phyloP scores from a whole-genome alignment of 306 rosid species.

The Dryas drummondii region DNA sequence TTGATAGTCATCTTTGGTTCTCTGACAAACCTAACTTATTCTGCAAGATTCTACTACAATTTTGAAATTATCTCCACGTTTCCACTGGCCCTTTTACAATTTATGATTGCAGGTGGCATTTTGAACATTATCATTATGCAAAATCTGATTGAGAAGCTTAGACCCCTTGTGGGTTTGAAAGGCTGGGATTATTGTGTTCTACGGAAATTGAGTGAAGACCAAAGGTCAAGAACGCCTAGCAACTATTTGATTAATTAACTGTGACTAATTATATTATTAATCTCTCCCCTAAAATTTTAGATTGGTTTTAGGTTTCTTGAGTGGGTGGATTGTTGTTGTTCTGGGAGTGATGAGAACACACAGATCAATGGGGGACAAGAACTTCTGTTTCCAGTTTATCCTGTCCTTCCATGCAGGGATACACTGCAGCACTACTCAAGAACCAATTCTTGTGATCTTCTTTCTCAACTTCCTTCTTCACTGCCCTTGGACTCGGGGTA shows the following conservation, averaged over 20 bases:
- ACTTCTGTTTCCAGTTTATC: constrained; percentile 55
- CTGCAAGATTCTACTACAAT: background rate
- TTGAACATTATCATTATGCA: constrained; percentile 46
- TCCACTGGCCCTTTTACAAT: background rate
- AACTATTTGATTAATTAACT: background rate
- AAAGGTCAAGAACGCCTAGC: constrained; percentile 44
- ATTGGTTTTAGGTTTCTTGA: constrained; percentile 61
- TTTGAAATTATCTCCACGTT: constrained; percentile 6
- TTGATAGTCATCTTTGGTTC: background rate
- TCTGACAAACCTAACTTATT: background rate
- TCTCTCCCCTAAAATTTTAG: background rate
- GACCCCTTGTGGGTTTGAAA: constrained; percentile 67
- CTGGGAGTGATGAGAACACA: constrained; percentile 60
- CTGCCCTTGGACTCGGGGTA: constrained; percentile 75
- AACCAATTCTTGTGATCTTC: constrained; percentile 63
- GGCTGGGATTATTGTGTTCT: constrained; percentile 86
- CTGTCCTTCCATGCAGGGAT: constrained; percentile 70
- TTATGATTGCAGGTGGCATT: constrained; percentile 45
- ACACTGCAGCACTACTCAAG: constrained; percentile 62
- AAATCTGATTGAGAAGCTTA: constrained; percentile 62
- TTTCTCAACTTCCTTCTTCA: constrained; percentile 61
- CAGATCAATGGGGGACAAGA: constrained; percentile 57
- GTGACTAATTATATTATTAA: background rate
- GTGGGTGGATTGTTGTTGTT: constrained; percentile 82
- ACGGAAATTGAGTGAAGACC: constrained; percentile 82